Base-by-base conservation (phyloP, 2,329 filamentous ascomycete genomes). In the Nannizziopsis arthrosporioides region DNA sequence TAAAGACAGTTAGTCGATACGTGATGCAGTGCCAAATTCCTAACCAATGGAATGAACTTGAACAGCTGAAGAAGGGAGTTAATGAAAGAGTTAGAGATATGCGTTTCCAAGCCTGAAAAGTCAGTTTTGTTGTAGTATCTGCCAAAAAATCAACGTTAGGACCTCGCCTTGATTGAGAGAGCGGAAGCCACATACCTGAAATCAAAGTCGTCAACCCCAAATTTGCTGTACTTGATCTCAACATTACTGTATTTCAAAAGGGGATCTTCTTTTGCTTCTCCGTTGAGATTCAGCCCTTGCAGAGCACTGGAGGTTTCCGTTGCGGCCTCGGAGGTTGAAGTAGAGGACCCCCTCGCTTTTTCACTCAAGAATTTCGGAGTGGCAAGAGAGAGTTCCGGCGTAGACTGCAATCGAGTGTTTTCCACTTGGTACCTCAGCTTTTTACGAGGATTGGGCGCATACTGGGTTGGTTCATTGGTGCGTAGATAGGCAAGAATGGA, bases 171-270 rank as follows among this genome's bases (percentile, higher is more conserved):
- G 14, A 30, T 15, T 8, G 19, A 11, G 12, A 34, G 22, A 27
- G 11, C 15, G 6, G n/a, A 48, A 32, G 22, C 11, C 6, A 10
- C 95, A 65, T 84, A 95, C 81, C 84, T 84, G 67, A 98, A 98
- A 65, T 98, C 92, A 63, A 98, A 98, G 65, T 98, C 93, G 59
- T 96, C 90, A n/a, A 98, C 88, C 15, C 92, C 92, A 65, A 95
- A 98, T 62, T 88, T 93, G 73, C 90, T 95, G 71, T 96, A 98
- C 63, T 95, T 95, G 69, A 98, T 98, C 64, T 96, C 90, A 9
- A 95, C 85, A 58, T 88, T 89, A 54, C 85, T 82, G 64, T 98
- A 98, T 71, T 92, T 86, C 7, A 85, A 77, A 17, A 90, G 84
- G 3, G 92, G 84, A 49, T 94, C 88, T 36, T 84, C 79, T 54